Base-by-base conservation (phyloP, 1,284 basidiomycete species). In the Sanghuangporus weigelae region DNA sequence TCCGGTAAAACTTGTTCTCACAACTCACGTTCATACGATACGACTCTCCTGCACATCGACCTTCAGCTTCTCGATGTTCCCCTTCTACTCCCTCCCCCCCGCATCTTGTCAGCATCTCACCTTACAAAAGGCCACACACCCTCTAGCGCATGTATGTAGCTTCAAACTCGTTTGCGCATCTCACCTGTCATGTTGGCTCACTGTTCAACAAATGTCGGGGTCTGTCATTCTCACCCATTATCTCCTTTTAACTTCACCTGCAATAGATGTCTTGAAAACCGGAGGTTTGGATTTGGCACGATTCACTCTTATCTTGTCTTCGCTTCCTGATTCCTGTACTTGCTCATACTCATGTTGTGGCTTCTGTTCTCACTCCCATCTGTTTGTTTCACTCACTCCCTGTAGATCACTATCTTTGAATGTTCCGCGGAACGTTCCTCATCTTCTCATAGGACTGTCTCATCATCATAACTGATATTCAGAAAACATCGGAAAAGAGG, bases 51-150 rank as follows among this genome's bases (percentile, higher is more conserved):
- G 31, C 48, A 26, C 57, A 59, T 59, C 57, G 57, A 59, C 58
- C 58, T 51, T 48, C 21, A 60, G 48, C 51, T 60, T 53, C 58
- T 60, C 58, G 49, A 51, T 60, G 53, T 38, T 14, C 14, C 16
- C 11, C 31, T 35, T 48, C 14, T 35, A 16, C 16, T 8, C 21
- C 21, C 19, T 49, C 19, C 11, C 21, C 21, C 23, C 48, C 11
- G 48, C 48, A 16, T 49, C 26, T 31, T 31, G 3, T 31, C 26
- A 31, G 26, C 26, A 31, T 31, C 26, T 31, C 26, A 31, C 26
- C 26, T 31, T 31, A 31, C 26, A 31, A 31, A 31, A 31, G 0
- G 3, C 26, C 3, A 31, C 26, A 31, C 26, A 31, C 26, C 26
- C 26, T 31, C 26, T 31, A 31, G 1, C 26, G 26, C 26, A 31